phyloP scores from a whole-genome alignment of 768 basidiomycete genomes.

The Cyclocybe cylindracea region DNA sequence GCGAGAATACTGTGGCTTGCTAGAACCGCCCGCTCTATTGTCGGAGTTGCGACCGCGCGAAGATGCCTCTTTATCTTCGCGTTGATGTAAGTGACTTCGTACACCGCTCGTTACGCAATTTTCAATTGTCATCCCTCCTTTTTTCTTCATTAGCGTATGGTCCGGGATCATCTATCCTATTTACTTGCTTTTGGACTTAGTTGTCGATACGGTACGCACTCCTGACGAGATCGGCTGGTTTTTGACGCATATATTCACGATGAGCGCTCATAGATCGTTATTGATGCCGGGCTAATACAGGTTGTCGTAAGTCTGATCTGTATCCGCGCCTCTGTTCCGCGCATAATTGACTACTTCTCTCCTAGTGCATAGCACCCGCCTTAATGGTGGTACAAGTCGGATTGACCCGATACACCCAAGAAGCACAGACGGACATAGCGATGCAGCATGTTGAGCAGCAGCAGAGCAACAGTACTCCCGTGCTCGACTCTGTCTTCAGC shows the following conservation, averaged over 20 bases:
- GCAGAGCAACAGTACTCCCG: conserved; percentile 17
- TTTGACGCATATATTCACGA: background rate
- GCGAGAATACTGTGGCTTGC: conserved; percentile 16
- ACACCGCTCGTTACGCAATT: too few species aligned
- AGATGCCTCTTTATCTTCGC: conserved; percentile 13
- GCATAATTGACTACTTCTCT: background rate
- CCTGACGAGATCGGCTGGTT: background rate
- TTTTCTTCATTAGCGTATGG: conserved; percentile 16
- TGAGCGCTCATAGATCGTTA: conserved; percentile 11
- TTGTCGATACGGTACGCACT: conserved; percentile 13
- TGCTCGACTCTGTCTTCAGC: conserved; percentile 21
- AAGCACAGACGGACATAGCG: background rate
- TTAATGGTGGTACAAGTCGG: conserved; percentile 23
- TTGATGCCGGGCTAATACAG: conserved; percentile 20
- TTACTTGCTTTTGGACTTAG: conserved; percentile 18
- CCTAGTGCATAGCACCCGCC: conserved; percentile 23
- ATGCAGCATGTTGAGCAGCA: background rate
- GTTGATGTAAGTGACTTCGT: conserved; percentile 11
- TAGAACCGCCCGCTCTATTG: conserved; percentile 11
- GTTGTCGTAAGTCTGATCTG: conserved; percentile 17
- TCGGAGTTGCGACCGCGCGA: conserved; percentile 13
- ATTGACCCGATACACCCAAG: conserved; percentile 8
- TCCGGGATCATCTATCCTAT: conserved; percentile 18
- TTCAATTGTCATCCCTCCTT: background rate
- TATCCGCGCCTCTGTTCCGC: background rate